Conservation (phyloP, 768 basidiomycete species). For the Termitomyces sp. region DNA sequence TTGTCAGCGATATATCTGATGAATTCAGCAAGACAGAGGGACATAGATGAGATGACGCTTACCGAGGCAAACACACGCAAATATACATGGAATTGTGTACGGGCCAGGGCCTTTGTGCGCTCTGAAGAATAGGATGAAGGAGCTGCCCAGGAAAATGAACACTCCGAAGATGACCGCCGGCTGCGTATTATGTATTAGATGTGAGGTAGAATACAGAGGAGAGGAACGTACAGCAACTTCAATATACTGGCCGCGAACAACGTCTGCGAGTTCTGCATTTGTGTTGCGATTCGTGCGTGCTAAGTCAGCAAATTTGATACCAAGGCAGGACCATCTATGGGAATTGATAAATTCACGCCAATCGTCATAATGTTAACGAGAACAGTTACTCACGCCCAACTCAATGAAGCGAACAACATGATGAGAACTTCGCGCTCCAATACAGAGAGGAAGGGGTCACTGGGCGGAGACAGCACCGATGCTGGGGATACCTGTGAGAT, state of each 20-base stretch:
- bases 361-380: neutral
- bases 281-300: slow-evolving; percentile 44
- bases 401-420: slow-evolving; percentile 40
- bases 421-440: slow-evolving; percentile 63
- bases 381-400: slow-evolving; percentile 57
- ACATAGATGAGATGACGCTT: slow-evolving; percentile 11
- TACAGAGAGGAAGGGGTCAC: slow-evolving; percentile 64
- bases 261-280: slow-evolving; percentile 32
- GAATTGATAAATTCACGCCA: neutral
- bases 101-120: slow-evolving; percentile 63
- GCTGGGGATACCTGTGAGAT: slow-evolving; percentile 31
- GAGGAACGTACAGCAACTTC: slow-evolving; percentile 38
- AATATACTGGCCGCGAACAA: slow-evolving; percentile 52
- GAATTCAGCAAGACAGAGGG: slow-evolving; percentile 1
- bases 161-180: slow-evolving; percentile 58
- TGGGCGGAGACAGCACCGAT: slow-evolving; percentile 63
- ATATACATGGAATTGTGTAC: slow-evolving; percentile 50
- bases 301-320: slow-evolving; percentile 57
- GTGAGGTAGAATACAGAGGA: neutral
- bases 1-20: slow-evolving; percentile 57
- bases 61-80: slow-evolving; percentile 63
- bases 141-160: slow-evolving; percentile 62
- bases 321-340: slow-evolving; percentile 63
- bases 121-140: slow-evolving; percentile 56
- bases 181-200: slow-evolving; percentile 20